Evolutionary conservation across 139 green algal genomes (phyloP).

Genomic region (Chlorella sp.): DNA sequence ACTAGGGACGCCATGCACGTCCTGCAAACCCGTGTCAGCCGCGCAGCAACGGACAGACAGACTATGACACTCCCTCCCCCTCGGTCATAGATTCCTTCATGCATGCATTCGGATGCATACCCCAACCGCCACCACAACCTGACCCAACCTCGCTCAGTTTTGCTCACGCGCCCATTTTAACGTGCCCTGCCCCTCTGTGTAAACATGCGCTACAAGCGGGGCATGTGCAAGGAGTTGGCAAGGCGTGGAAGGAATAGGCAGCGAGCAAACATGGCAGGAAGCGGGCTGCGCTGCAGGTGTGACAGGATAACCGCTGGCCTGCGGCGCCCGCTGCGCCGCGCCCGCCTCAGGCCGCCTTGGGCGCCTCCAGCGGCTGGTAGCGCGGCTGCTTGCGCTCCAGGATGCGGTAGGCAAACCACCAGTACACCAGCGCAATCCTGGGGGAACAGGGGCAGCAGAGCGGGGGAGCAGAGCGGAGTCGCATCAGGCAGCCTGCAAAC

Average conservation of each 20-base stretch:
- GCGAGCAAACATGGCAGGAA: no score
- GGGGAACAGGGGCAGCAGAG: background rate
- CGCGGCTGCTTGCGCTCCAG: constrained; percentile 62
- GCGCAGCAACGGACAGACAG: background rate
- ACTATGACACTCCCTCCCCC: background rate
- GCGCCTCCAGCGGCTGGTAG: constrained; percentile 53
- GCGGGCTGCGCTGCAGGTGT: no score
- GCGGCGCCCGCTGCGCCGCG: no score
- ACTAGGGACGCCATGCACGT: no score
- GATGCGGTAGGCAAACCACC: constrained; percentile 76
- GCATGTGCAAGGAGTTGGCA: no score
- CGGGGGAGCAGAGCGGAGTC: background rate
- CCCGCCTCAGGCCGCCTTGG: no score
- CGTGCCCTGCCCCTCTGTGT: no score
- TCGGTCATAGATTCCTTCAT: background rate
- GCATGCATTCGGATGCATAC: background rate
- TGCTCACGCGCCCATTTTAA: background rate
- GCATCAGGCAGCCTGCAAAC: no score
- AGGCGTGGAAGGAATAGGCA: no score
- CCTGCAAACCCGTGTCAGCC: background rate
- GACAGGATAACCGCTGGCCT: no score
- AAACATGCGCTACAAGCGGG: no score
- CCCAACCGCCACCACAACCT: no score
- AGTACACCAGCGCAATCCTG: constrained; percentile 75
- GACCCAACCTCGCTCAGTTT: background rate